Base-by-base conservation (phyloP, 441 rosid genomes). In the Populus hybrid region DNA sequence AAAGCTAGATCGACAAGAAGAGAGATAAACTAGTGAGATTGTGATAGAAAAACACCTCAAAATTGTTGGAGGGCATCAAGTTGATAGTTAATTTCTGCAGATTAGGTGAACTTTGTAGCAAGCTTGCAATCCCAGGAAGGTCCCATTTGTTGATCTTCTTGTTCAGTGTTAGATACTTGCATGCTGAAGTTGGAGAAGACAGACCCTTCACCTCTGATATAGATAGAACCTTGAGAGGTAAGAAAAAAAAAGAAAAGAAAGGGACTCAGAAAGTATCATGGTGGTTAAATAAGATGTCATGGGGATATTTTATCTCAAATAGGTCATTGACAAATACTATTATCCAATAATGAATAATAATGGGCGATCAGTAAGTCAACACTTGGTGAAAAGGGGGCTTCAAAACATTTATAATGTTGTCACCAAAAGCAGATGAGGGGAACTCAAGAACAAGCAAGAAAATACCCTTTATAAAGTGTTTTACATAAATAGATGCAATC, bases 71-170 rank as follows among this genome's bases (percentile, higher is more conserved):
- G 68, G 68, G 68, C 29, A n/a, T 21, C 68, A 80, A 42, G 63
- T 80, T 42, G 18, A 80, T 16, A 3, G 69, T 66, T 26, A 80
- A 75, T 61, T 76, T 80, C 59, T 72, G 67, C 56, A 80, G 67
- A 68, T 72, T 23, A 28, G 77, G 74, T 21, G 76, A 67, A 18
- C 73, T 66, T 29, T 33, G 36, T n/a, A 80, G 77, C 59, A 80
- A 31, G n/a, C 26, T 76, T 50, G 40, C 74, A 2, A 80, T 65
- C 68, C 65, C 73, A 28, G 73, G 69, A 21, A 71, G 59, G 20
- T 76, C 50, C 53, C 73, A 28, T 59, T 76, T 70, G 38, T 64
- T 26, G 45, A 76, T n/a, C 23, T 21, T 31, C 2, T 76, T 56
- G 2, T 38, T 31, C 29, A 80, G 56, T 3, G 67, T 66, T 66